A percentile compares a stretch with the other conserved stretches of the same genome.
Evolutionary conservation across 108 stramenopile species (phyloP).

Genomic region (Cylindrotheca fusiformis): DNA sequence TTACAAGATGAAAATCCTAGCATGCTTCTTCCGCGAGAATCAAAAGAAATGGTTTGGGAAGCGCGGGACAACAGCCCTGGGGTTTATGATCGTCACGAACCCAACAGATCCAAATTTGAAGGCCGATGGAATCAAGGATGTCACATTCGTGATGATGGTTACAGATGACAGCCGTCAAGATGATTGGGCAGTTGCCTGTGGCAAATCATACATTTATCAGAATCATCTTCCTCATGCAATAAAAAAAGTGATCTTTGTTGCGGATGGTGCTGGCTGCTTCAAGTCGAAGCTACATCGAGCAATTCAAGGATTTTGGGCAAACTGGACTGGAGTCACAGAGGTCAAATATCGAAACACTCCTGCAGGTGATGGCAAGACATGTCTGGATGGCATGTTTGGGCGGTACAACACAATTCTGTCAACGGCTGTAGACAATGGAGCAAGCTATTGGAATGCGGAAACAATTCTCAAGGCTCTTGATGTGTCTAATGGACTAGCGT

Average conservation of each 20-base stretch:
- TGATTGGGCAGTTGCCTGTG: background rate
- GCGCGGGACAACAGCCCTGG: conserved; percentile 5
- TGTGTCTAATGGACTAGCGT: background rate
- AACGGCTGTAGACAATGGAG: background rate
- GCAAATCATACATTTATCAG: background rate
- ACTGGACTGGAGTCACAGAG: background rate
- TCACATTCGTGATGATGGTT: background rate
- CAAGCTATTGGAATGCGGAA: background rate
- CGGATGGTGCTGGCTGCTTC: background rate
- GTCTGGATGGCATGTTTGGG: background rate
- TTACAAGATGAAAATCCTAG: conserved; percentile 17
- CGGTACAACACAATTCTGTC: background rate
- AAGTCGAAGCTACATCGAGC: background rate
- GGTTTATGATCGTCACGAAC: conserved; percentile 7
- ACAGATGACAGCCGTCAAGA: conserved; percentile 2
- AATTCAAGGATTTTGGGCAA: background rate
- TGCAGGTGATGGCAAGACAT: background rate
- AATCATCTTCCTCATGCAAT: background rate
- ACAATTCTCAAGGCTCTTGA: background rate
- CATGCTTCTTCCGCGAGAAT: conserved; percentile 11
- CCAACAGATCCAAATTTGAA: background rate
- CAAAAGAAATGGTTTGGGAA: conserved; percentile 15
- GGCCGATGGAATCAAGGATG: conserved; percentile 1
- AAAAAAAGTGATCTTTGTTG: background rate
- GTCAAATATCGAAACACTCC: background rate